Conservation (phyloP, 805 yeast genomes). For the Isabelozyma pseudorhagii region DNA sequence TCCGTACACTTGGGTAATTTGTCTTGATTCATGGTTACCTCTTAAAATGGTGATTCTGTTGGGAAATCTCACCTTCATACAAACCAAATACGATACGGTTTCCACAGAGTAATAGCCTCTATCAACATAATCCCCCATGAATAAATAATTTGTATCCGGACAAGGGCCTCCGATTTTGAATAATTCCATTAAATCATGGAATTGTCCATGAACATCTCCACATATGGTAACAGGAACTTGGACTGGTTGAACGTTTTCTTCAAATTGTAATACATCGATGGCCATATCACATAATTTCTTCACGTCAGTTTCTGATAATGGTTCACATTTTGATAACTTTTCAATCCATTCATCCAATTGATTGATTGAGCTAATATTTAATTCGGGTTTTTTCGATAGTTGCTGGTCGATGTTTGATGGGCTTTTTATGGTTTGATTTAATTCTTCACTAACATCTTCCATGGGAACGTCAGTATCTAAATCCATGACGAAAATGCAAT, state of each 20-base stretch:
- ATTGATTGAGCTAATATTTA: conserved; percentile 45
- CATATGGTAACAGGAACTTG: conserved; percentile 95
- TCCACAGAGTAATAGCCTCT: conserved; percentile 89
- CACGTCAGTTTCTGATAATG: conserved; percentile 77
- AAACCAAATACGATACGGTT: conserved; percentile 82
- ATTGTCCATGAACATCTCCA: conserved; percentile 96
- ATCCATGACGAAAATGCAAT: conserved; percentile 48
- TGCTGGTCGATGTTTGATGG: conserved; percentile 3
- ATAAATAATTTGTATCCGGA: conserved; percentile 47
- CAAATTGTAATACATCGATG: conserved; percentile 83
- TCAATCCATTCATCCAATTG: conserved; percentile 89
- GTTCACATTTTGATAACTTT: conserved; percentile 73
- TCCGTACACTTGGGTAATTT: conserved; percentile 94
- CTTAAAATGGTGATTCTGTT: conserved; percentile 86
- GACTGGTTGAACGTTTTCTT: conserved; percentile 94
- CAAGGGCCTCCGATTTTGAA: conserved; percentile 80
- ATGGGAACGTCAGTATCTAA: conserved; percentile 78
- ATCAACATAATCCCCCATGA: conserved; percentile 77
- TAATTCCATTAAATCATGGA: conserved; percentile 89
- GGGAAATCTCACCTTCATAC: conserved; percentile 91
- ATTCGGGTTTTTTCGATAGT: conserved; percentile 26
- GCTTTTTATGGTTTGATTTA: conserved; percentile 20
- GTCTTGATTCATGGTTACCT: conserved; percentile 95
- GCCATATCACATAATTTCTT: conserved; percentile 84
- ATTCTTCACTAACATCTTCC: conserved; percentile 68